phyloP scores from a whole-genome alignment of 768 basidiomycete genomes.

The Mrakia gelida region DNA sequence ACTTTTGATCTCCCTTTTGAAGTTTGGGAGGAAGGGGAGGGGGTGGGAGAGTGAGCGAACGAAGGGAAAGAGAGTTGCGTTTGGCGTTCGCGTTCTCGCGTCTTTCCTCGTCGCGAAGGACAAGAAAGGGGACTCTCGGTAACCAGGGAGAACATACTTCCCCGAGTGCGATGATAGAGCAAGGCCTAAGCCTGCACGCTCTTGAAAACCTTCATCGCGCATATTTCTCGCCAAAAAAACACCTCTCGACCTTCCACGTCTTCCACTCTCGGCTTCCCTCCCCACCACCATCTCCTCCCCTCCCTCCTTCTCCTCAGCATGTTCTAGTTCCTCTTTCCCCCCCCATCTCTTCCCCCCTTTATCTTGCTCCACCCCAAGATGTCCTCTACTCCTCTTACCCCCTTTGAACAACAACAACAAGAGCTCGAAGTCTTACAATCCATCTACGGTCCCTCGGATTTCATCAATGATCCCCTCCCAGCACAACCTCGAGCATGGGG shows the following conservation, averaged over 20 bases:
- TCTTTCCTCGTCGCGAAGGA: not conserved
- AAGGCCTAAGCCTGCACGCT: too few relatives aligned
- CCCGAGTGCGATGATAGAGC: too few relatives aligned
- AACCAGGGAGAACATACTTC: not conserved
- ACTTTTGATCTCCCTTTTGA: not conserved
- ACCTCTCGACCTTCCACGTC: too few relatives aligned
- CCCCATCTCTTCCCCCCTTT: not conserved
- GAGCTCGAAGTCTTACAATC: constrained; percentile 20
- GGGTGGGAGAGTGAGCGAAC: not conserved
- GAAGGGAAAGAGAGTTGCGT: not conserved
- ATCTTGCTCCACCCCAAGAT: constrained; percentile 2
- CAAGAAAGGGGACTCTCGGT: not conserved
- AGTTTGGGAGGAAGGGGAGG: not conserved
- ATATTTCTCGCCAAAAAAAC: too few relatives aligned
- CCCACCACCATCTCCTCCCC: not conserved
- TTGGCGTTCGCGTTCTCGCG: not conserved
- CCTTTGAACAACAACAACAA: constrained; percentile 18
- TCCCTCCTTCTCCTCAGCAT: not conserved
- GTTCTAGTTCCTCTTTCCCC: not conserved
- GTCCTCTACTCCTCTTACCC: not conserved
- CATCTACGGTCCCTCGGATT: constrained; percentile 24
- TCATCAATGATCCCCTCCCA: constrained; percentile 20
- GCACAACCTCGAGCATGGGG: constrained; percentile 24
- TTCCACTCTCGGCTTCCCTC: not conserved
- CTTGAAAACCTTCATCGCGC: too few relatives aligned